Evolutionary conservation across 495 filamentous ascomycete species (phyloP).

Genomic region (Margaritispora aquatica): DNA sequence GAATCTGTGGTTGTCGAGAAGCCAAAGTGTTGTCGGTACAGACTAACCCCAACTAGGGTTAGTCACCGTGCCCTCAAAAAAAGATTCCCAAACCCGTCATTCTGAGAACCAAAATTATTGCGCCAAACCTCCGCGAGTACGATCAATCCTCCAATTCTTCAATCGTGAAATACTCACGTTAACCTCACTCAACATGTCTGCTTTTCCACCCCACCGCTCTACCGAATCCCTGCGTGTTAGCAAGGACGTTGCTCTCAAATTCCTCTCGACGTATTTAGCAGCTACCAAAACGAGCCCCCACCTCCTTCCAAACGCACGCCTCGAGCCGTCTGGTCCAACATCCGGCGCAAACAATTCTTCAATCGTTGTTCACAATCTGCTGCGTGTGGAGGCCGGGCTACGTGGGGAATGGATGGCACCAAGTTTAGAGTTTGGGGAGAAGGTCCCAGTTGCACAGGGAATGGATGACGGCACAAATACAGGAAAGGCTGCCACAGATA

Average conservation of each 20-base stretch:
- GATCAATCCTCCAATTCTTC: background rate
- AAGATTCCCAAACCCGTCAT: background rate
- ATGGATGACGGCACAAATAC: slow-evolving; percentile 14
- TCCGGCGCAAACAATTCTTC: slow-evolving; percentile 44
- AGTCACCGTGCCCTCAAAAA: background rate
- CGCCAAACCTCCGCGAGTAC: no score
- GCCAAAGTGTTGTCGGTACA: background rate
- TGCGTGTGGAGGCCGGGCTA: slow-evolving; percentile 56
- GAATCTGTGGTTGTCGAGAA: background rate
- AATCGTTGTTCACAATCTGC: slow-evolving; percentile 57
- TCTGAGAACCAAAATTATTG: background rate
- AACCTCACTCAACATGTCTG: slow-evolving; percentile 21
- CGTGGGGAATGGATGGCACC: slow-evolving; percentile 24
- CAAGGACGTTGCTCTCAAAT: slow-evolving; percentile 45
- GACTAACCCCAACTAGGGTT: no score
- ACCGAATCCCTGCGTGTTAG: slow-evolving; percentile 40
- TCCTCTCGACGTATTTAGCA: slow-evolving; percentile 53
- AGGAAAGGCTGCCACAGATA: background rate
- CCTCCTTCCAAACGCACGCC: slow-evolving; percentile 59
- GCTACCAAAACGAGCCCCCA: slow-evolving; percentile 48
- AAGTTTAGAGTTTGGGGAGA: slow-evolving; percentile 10
- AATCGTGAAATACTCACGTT: background rate
- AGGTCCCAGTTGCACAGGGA: background rate
- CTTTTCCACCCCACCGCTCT: slow-evolving; percentile 40
- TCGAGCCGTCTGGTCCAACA: slow-evolving; percentile 54